Conservation (phyloP, 805 yeast species). For the Saccharomycopsis sp. region DNA sequence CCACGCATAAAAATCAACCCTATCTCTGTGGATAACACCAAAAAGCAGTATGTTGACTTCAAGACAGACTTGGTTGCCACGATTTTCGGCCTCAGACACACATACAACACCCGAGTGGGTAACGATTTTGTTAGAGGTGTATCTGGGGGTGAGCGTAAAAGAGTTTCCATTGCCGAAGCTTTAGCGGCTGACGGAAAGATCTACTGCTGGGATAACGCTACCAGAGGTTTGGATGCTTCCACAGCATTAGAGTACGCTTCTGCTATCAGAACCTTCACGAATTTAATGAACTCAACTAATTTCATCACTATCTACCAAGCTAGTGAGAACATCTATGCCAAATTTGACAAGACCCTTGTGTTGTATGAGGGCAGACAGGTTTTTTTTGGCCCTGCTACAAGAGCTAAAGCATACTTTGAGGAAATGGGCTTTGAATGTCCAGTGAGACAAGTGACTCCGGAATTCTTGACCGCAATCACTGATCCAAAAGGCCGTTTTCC, state of each 20-base stretch:
- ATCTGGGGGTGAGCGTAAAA: slow-evolving; percentile 81
- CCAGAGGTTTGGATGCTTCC: slow-evolving; percentile 80
- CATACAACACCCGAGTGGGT: slow-evolving; percentile 55
- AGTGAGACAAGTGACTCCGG: slow-evolving; percentile 61
- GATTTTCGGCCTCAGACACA: slow-evolving; percentile 53
- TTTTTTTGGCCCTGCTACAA: slow-evolving; percentile 47
- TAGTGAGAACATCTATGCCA: slow-evolving; percentile 56
- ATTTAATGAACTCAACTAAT: slow-evolving; percentile 45
- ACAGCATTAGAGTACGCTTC: slow-evolving; percentile 72
- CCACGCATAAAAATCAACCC: slow-evolving; percentile 49
- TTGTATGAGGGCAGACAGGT: slow-evolving; percentile 29
- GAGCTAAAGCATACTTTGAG: slow-evolving; percentile 48
- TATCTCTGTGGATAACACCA: slow-evolving; percentile 34
- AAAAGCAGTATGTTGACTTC: slow-evolving; percentile 33
- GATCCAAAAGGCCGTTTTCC: slow-evolving; percentile 55
- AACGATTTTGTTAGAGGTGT: slow-evolving; percentile 62
- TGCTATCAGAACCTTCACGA: slow-evolving; percentile 58
- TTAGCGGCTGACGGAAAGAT: slow-evolving; percentile 56
- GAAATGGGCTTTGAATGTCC: slow-evolving; percentile 59
- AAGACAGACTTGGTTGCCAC: slow-evolving; percentile 36
- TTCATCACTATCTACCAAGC: slow-evolving; percentile 68
- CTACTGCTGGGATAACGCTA: slow-evolving; percentile 75
- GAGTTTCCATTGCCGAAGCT: slow-evolving; percentile 80
- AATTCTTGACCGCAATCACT: slow-evolving; percentile 59
- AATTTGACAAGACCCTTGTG: slow-evolving; percentile 39